phyloP scores from a whole-genome alignment of 257 asterid species.

The Solanum tarijense region DNA sequence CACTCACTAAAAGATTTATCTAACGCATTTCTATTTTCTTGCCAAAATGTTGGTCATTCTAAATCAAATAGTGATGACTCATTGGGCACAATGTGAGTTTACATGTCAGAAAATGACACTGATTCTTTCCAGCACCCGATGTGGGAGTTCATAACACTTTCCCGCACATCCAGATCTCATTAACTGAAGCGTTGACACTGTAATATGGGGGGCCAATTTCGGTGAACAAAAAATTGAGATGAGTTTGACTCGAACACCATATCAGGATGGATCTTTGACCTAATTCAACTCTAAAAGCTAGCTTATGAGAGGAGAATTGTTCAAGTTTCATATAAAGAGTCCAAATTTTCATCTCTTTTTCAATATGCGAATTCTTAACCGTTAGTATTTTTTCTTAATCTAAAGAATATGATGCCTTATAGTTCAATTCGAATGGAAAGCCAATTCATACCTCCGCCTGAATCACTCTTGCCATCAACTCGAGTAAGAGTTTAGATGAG shows the following conservation, averaged over 20 bases:
- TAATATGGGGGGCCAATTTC: neutral
- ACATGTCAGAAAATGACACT: neutral
- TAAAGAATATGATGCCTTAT: neutral
- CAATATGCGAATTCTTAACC: too few relatives aligned
- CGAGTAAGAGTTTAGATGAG: neutral
- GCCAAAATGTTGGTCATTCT: neutral
- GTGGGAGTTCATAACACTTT: too few relatives aligned
- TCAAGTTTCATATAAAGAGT: too few relatives aligned
- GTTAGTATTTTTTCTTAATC: too few relatives aligned
- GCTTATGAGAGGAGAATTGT: too few relatives aligned
- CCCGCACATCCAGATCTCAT: fast-evolving
- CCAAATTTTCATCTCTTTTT: too few relatives aligned
- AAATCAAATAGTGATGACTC: neutral
- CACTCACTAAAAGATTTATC: neutral
- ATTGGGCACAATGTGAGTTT: neutral
- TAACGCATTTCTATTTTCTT: neutral
- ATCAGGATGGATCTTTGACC: neutral
- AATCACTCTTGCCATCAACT: neutral
- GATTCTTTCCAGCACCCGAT: neutral
- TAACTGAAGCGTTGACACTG: neutral
- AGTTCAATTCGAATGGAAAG: neutral
- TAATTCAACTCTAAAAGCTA: neutral
- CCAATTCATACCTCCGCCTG: neutral
- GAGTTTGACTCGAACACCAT: neutral
- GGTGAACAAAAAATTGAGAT: neutral